Conservation (phyloP, 2,329 filamentous ascomycete species). For the Rutstroemia sydowiana region DNA sequence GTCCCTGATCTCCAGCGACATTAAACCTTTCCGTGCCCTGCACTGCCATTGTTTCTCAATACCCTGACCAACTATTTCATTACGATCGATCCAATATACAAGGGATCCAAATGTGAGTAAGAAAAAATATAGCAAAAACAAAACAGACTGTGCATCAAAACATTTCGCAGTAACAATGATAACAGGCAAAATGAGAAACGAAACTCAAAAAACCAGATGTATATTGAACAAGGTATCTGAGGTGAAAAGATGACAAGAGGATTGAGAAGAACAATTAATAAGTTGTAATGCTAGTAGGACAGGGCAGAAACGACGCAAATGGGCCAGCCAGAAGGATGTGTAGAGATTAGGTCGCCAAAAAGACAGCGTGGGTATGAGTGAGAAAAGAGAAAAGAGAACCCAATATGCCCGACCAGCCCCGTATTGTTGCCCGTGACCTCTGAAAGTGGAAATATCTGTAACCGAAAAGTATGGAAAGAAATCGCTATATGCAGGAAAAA, state of each 20-base stretch:
- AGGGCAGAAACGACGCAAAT: constrained; percentile 30
- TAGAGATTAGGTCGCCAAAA: constrained; percentile 23
- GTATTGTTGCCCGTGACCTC: constrained; percentile 40
- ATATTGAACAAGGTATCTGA: constrained; percentile 57
- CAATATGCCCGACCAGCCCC: constrained; percentile 30
- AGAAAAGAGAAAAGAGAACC: constrained; percentile 22
- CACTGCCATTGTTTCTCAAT: constrained; percentile 5
- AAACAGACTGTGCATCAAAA: constrained; percentile 14
- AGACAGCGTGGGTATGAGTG: constrained; percentile 16
- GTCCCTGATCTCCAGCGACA: constrained; percentile 8
- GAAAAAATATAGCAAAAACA: too few relatives aligned
- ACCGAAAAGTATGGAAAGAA: constrained; percentile 9
- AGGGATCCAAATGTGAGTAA: constrained; percentile 13
- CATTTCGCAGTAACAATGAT: constrained; percentile 12
- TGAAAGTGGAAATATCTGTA: constrained; percentile 26
- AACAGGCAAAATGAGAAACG: constrained; percentile 4
- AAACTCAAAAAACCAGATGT: constrained; percentile 27
- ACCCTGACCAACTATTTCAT: constrained; percentile 6
- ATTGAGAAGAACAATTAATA: constrained; percentile 27
- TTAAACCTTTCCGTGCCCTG: constrained; percentile 8
- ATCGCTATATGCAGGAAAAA: constrained; percentile 30
- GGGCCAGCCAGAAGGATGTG: constrained; percentile 30
- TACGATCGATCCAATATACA: constrained; percentile 9
- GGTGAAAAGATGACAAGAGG: constrained; percentile 23
- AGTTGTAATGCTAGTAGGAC: constrained; percentile 24